Conservation (phyloP, 192 early-diverging fungal species). For the Backusella luteola region DNA sequence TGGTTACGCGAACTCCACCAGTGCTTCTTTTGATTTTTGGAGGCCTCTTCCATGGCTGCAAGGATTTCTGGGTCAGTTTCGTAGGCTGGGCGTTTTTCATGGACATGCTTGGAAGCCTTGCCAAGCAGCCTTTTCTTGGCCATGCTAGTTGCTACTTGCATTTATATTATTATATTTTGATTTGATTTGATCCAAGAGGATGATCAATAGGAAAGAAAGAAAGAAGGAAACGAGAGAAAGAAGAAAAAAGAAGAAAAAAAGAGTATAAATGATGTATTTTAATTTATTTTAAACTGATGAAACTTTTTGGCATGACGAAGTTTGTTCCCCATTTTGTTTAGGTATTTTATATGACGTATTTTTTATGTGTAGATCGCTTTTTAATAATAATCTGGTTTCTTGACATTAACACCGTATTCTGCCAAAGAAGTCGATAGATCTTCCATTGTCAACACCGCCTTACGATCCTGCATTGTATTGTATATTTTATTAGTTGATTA, state of each 20-base stretch:
- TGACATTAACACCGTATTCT: conserved; percentile 93
- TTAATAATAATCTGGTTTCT: conserved; percentile 91
- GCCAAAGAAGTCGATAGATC: conserved; percentile 85
- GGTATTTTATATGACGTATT: conserved; percentile 4
- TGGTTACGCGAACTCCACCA: conserved; percentile 23
- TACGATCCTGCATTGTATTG: conserved; percentile 59
- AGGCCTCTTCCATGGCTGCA: conserved; percentile 26
- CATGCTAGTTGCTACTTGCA: conserved; percentile 3
- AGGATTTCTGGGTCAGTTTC: conserved; percentile 26
- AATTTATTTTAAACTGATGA: background rate
- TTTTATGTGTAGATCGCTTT: conserved; percentile 24
- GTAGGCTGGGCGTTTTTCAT: background rate
- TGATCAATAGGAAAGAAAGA: background rate
- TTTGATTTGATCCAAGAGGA: background rate
- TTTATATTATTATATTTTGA: background rate
- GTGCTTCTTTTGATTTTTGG: background rate
- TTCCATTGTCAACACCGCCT: conserved; percentile 89
- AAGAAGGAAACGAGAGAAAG: background rate
- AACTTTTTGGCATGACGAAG: conserved; percentile 9
- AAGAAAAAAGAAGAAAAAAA: conserved; percentile 1
- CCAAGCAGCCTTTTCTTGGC: conserved; percentile 9
- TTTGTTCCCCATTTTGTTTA: background rate
- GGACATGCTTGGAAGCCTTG: background rate
- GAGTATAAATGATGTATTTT: background rate
- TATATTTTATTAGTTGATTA: background rate